Conservation (phyloP, 345 rosid genomes). For the Brassica napus region DNA sequence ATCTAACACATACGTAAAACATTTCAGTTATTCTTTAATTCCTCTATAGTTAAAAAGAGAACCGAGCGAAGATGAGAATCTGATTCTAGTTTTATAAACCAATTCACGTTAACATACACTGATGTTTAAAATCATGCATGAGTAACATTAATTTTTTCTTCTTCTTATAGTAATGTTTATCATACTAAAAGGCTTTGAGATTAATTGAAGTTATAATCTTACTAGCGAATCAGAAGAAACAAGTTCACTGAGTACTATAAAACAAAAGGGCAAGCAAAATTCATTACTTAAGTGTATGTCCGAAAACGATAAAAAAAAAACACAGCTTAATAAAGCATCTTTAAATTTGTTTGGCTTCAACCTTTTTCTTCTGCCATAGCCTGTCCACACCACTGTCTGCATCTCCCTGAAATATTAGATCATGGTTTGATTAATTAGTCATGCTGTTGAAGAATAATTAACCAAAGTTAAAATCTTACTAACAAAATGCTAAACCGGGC, state of each 20-base stretch:
- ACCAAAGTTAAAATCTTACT: neutral
- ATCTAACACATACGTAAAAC: neutral
- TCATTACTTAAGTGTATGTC: constrained; percentile 1
- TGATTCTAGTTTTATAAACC: neutral
- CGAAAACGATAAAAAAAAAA: neutral
- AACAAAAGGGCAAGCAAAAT: neutral
- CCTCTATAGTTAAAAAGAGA: neutral
- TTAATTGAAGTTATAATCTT: neutral
- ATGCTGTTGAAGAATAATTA: neutral
- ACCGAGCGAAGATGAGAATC: constrained; percentile 16
- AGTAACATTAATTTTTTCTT: neutral
- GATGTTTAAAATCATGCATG: neutral
- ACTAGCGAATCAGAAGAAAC: neutral
- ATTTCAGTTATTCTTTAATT: neutral
- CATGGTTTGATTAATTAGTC: neutral
- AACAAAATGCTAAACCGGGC: neutral
- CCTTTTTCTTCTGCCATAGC: constrained; percentile 54
- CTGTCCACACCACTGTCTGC: constrained; percentile 68
- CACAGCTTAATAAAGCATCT: neutral
- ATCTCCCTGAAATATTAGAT: constrained; percentile 51
- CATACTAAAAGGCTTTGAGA: neutral
- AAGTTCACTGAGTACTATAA: neutral
- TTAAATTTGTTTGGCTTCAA: constrained; percentile 36
- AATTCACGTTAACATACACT: neutral
- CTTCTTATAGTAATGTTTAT: neutral